A percentile compares a stretch with the other conserved stretches of the same genome.
These are phyloP conservation scores for Physocladia obscura DNA, from an alignment of 192 early-diverging fungal genomes.

Conservation along the genomic window DNA sequence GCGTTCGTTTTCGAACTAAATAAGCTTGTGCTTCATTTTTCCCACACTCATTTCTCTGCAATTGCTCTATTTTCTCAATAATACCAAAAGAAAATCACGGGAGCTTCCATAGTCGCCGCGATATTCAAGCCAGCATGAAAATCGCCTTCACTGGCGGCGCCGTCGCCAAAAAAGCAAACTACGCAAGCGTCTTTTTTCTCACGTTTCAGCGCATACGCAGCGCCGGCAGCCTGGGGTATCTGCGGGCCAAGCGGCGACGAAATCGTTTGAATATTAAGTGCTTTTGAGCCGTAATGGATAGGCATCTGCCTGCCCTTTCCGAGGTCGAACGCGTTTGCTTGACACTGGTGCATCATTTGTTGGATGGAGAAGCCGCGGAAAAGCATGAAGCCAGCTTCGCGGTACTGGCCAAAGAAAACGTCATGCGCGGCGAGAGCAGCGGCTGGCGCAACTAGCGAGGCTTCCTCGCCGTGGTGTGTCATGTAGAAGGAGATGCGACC, in stretches of 20 bases:
- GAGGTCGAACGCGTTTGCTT: slow-evolving; percentile 80
- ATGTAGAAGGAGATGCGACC: slow-evolving; percentile 98
- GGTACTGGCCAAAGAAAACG: slow-evolving; percentile 91
- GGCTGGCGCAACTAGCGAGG: slow-evolving; percentile 82
- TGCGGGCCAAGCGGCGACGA: slow-evolving; percentile 96
- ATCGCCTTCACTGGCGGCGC: slow-evolving; percentile 94
- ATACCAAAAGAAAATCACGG: slow-evolving; percentile 93
- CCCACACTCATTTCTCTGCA: too few relatives aligned
- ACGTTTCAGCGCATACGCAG: slow-evolving; percentile 91
- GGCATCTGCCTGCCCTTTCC: slow-evolving; percentile 99
- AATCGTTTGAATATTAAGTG: slow-evolving; percentile 91
- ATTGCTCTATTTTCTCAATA: too few relatives aligned
- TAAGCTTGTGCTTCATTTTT: too few relatives aligned
- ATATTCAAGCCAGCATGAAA: slow-evolving; percentile 98
- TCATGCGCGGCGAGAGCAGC: slow-evolving; percentile 84
- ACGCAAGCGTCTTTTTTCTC: slow-evolving; percentile 74
- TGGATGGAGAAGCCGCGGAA: slow-evolving; percentile 93
- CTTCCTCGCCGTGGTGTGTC: slow-evolving; percentile 98
- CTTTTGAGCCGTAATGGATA: slow-evolving; percentile 88
- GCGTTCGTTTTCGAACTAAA: too few relatives aligned
- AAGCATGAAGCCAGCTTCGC: slow-evolving; percentile 90
- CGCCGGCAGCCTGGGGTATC: slow-evolving; percentile 94
- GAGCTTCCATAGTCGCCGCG: slow-evolving; percentile 86
- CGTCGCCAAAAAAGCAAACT: slow-evolving; percentile 97
- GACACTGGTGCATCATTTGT: slow-evolving; percentile 97